Evolutionary conservation across 805 yeast genomes (phyloP).

Genomic region (Saccharomycopsis microspora): DNA sequence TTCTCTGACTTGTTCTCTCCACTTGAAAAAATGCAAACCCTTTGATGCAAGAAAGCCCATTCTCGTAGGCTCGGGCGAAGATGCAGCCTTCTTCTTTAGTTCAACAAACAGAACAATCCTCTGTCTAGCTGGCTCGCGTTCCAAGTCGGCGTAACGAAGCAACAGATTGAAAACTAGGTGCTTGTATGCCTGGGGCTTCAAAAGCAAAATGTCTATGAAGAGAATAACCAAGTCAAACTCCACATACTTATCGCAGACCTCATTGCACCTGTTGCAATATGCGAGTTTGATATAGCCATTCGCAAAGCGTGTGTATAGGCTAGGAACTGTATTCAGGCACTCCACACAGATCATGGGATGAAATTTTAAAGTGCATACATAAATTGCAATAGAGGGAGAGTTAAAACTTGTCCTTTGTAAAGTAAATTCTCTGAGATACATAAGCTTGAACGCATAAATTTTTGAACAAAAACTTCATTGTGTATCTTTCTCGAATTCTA

Average conservation of each 20-base stretch:
- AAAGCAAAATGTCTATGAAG: constrained; percentile 69
- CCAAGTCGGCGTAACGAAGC: not conserved
- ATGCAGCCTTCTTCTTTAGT: not conserved
- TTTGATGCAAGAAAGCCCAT: not conserved
- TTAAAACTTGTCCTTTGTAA: too few species aligned
- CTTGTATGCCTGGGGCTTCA: constrained; percentile 80
- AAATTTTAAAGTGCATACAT: not conserved
- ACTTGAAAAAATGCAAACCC: not conserved
- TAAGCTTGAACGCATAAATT: too few species aligned
- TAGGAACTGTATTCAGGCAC: constrained; percentile 56
- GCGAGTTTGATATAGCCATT: constrained; percentile 72
- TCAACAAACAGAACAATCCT: too few species aligned
- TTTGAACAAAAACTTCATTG: too few species aligned
- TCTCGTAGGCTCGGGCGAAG: not conserved
- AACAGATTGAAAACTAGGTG: constrained; percentile 74
- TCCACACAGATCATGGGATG: constrained; percentile 75
- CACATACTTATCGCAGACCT: constrained; percentile 79
- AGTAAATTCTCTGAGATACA: too few species aligned
- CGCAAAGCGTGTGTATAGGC: constrained; percentile 62
- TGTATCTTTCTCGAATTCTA: too few species aligned
- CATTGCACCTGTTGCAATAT: constrained; percentile 59
- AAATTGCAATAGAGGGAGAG: too few species aligned
- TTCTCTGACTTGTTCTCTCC: too few species aligned
- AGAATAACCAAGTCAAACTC: constrained; percentile 81
- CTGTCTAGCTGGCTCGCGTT: not conserved